These are phyloP conservation scores for Talaromyces adpressus DNA, from an alignment of 495 filamentous ascomycete genomes.

Conservation along the genomic window DNA sequence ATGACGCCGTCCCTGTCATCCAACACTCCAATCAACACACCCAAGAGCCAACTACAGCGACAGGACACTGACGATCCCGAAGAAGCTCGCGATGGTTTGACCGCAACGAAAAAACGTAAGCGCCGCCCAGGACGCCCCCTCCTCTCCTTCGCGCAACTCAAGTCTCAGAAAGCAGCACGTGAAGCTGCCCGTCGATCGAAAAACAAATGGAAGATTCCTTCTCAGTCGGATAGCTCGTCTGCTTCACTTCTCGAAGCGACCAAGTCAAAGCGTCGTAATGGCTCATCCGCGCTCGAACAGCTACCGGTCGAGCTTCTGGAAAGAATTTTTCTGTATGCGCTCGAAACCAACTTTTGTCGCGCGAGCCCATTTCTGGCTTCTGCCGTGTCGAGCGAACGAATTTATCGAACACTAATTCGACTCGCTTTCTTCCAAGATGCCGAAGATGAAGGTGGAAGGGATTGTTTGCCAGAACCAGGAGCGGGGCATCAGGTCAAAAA, in stretches of 20 bases:
- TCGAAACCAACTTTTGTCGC: conserved; percentile 41
- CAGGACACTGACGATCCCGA: too few relatives aligned
- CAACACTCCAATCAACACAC: not conserved
- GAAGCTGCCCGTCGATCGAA: conserved; percentile 10
- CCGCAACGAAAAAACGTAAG: not conserved
- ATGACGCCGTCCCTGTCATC: not conserved
- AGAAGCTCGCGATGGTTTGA: not conserved
- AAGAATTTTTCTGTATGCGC: conserved; percentile 42
- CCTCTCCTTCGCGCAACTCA: conserved; percentile 11
- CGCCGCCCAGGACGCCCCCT: conserved; percentile 13
- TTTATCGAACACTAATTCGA: conserved; percentile 32
- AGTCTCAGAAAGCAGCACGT: not conserved
- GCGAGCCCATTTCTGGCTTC: conserved; percentile 30
- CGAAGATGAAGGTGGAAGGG: too few relatives aligned
- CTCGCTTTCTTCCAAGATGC: conserved; percentile 34
- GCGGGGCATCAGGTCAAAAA: not conserved
- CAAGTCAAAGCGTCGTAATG: conserved; percentile 1
- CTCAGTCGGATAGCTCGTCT: not conserved
- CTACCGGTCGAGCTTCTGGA: conserved; percentile 49
- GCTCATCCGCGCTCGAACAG: conserved; percentile 34
- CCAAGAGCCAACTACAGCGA: not conserved
- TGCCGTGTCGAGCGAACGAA: conserved; percentile 33
- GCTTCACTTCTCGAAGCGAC: not conserved
- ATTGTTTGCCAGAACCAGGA: too few relatives aligned
- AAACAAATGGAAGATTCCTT: not conserved